phyloP scores from a whole-genome alignment of 345 rosid species.

The Adansonia digitata region DNA sequence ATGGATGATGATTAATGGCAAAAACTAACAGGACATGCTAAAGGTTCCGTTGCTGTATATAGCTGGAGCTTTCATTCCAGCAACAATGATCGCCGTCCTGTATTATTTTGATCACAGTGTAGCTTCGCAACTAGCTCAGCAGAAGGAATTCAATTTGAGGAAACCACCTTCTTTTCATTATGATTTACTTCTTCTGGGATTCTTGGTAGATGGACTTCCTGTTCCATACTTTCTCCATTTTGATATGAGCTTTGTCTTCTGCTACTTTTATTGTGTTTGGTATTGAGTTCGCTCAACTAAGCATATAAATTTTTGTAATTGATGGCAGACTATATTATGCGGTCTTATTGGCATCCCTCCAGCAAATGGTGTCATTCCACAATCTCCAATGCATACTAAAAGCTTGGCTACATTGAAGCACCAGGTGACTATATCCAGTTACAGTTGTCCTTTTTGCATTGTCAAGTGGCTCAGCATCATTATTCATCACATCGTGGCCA shows the following conservation, averaged over 20 bases:
- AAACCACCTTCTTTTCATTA: slow-evolving; percentile 86
- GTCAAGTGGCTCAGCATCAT: neutral
- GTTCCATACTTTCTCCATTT: slow-evolving; percentile 1
- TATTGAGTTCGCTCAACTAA: neutral
- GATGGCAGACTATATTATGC: slow-evolving; percentile 55
- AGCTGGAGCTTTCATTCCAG: slow-evolving; percentile 83
- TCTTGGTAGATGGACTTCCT: slow-evolving; percentile 46
- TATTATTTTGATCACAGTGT: slow-evolving; percentile 94
- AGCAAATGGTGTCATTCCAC: slow-evolving; percentile 79
- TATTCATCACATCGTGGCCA: neutral
- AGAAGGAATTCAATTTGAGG: slow-evolving; percentile 82
- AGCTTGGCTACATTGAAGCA: slow-evolving; percentile 78
- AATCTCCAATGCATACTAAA: slow-evolving; percentile 85
- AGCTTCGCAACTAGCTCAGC: slow-evolving; percentile 94
- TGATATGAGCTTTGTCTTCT: neutral
- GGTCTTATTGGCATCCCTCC: slow-evolving; percentile 83
- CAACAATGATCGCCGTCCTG: slow-evolving; percentile 90
- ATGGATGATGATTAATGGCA: neutral
- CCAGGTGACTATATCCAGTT: slow-evolving; percentile 39
- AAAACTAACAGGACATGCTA: slow-evolving; percentile 65
- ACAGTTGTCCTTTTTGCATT: neutral
- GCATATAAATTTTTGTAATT: slow-evolving; percentile 7
- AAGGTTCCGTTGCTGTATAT: slow-evolving; percentile 77
- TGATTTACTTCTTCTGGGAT: slow-evolving; percentile 84
- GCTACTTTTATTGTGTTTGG: neutral